Evolutionary conservation across 179 eudicot genomes (phyloP).

Genomic region (Dionaea muscipula): DNA sequence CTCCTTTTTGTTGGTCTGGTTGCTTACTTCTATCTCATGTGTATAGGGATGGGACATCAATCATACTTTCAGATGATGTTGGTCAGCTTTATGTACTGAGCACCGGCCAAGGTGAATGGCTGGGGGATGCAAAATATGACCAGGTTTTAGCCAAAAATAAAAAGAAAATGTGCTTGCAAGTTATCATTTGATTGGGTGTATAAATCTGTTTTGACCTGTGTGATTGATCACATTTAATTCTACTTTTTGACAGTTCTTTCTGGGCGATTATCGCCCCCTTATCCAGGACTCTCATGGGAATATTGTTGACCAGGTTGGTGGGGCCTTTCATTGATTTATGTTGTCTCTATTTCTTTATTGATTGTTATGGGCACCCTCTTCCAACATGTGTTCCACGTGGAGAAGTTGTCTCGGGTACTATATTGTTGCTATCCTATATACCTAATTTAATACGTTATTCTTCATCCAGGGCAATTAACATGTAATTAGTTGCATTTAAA

Average conservation of each 20-base stretch:
- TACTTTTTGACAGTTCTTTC: slow-evolving; percentile 55
- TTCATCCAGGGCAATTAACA: too few relatives aligned
- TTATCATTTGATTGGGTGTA: slow-evolving; percentile 8
- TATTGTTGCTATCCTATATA: too few relatives aligned
- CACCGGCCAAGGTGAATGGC: slow-evolving; percentile 92
- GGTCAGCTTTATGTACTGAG: slow-evolving; percentile 81
- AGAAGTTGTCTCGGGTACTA: too few relatives aligned
- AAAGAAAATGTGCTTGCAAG: neutral
- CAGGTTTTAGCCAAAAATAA: slow-evolving; percentile 41
- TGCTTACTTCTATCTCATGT: slow-evolving; percentile 6
- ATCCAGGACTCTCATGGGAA: slow-evolving; percentile 77
- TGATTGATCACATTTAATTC: slow-evolving; percentile 10
- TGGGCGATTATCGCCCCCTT: slow-evolving; percentile 94
- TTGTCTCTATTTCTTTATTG: neutral
- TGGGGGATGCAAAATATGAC: slow-evolving; percentile 81
- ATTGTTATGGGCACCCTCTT: neutral
- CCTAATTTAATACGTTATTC: too few relatives aligned
- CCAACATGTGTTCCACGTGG: neutral
- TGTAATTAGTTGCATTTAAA: too few relatives aligned
- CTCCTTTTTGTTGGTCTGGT: neutral
- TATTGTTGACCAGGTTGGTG: slow-evolving; percentile 87
- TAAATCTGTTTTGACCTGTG: slow-evolving; percentile 1
- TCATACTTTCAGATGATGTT: slow-evolving; percentile 86
- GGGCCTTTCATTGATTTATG: neutral
- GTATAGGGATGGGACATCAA: slow-evolving; percentile 90